Evolutionary conservation across 768 basidiomycete species (phyloP), one percentile per base, ranked within the genome.

Genomic region (Amanita phalloides): DNA sequence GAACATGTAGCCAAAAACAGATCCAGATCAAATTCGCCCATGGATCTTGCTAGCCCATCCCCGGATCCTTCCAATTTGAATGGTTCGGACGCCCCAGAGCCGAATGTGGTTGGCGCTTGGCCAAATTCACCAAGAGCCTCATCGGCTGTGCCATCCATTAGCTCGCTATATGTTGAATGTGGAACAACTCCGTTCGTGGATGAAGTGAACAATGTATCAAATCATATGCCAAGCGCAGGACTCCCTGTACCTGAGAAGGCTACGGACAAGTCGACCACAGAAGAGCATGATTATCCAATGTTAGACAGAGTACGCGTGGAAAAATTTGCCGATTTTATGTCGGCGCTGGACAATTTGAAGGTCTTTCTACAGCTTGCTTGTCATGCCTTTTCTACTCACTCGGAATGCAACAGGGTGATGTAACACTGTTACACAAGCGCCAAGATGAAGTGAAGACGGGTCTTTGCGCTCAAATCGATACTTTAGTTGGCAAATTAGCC

Each of bases 91-190:
- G 53, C 58, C 13, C 26, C 55, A 5, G 75, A 76, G 20, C 73
- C 71, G 21, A 58, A 58, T 38, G 56, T 75, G 6, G 58, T 76
- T 10, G 74, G 72, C 23, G 72, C 71, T 25, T 76, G 73, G 69
- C 71, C 74, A 9, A 56, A 53, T 50, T 70, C 69, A 9, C 66
- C 67, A 39, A 65, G 62, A 6, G 60, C 65, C 30, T 70, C 67
- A n/a, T 64, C 65, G 43, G 30, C 65, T 41, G 32, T 42, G 14
- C 26, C 37, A 39, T 53, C 53, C 10, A 45, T 26, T 10, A 44
- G 51, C 38, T 52, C 51, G 26, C 23, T 52, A n/a, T 52, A 52
- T 37, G 51, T 36, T 45, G 44, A 45, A 44, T 52, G 51, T 35
- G 49, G 49, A 11, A 37, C 6, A 28, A 21, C 33, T 23, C 21